Base-by-base conservation (phyloP, 2,329 filamentous ascomycete species). In the Aspergillus sp. region DNA sequence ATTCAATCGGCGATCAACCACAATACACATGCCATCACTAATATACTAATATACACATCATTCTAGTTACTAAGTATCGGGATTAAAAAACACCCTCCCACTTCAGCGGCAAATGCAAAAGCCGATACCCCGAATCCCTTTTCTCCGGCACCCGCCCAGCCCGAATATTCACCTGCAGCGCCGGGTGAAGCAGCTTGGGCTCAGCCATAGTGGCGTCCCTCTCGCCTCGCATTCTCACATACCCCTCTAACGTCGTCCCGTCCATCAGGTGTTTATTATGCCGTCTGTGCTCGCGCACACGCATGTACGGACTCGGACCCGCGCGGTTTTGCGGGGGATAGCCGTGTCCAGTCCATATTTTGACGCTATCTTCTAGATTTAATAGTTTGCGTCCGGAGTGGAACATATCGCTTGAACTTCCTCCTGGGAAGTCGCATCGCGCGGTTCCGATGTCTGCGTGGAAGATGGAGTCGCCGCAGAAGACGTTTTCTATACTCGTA, bases 261-360 rank as follows among this genome's bases (percentile, higher is more conserved):
- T 77, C 73, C 21, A 72, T 75, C 3, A 84, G 63, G 61, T 84
- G 82, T 58, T 77, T 80, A 59, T 84, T 84, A 12, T 70, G 58
- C 39, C 64, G 57, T n/a, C 64, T 73, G 25, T 84, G 82, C 8
- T 80, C 76, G 2, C 61, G 60, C 0, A 84, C 81, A 0, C 70
- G 8, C 39, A 49, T 33, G 17, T n/a, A 58, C 6, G 56, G 44
- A 15, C 46, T 44, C 12, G 45, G 49, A 6, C 4, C 23, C 8
- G 17, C 23, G 27, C 4, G 57, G 15, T 57, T 37, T 6, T 64
- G 73, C 67, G 53, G 77, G 53, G 67, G 79, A 70, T 68, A 84
- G 59, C 84, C 82, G 56, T 85, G 82, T 0, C 81, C 81, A 0
- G 77, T 78, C 73, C 80, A 85, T n/a, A 85, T 68, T 40, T 74